Conservation (phyloP, 345 rosid species). For the Bretschneidera sinensis region DNA sequence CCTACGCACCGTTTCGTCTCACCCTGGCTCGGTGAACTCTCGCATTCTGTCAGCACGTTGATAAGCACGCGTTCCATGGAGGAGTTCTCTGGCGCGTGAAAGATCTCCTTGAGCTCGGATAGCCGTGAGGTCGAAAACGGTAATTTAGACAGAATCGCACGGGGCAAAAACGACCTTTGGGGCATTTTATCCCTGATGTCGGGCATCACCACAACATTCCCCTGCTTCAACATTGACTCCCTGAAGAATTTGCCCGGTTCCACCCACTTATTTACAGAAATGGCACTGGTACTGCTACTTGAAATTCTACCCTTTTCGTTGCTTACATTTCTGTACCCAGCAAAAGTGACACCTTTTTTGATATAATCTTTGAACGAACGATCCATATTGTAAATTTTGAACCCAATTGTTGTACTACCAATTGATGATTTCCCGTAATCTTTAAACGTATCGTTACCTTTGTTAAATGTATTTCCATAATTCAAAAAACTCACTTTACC, state of each 20-base stretch:
- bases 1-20: slow-evolving; percentile 66
- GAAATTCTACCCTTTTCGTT: too few relatives aligned
- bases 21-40: slow-evolving; percentile 51
- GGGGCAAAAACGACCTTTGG: slow-evolving; percentile 67
- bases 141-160: slow-evolving; percentile 36
- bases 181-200: slow-evolving; percentile 71
- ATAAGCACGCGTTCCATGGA: slow-evolving; percentile 37
- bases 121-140: slow-evolving; percentile 43
- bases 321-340: slow-evolving; percentile 32
- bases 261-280: slow-evolving; percentile 30
- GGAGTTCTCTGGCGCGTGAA: slow-evolving; percentile 37
- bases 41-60: slow-evolving; percentile 54
- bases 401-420: slow-evolving; percentile 30
- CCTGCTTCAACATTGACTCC: slow-evolving; percentile 44
- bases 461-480: slow-evolving; percentile 49
- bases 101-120: slow-evolving; percentile 26
- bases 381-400: slow-evolving; percentile 37
- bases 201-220: slow-evolving; percentile 58
- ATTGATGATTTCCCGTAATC: slow-evolving; percentile 45
- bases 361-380: slow-evolving; percentile 39
- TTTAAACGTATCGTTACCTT: slow-evolving; percentile 45
- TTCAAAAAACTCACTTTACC: slow-evolving; percentile 33
- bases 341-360: slow-evolving; percentile 39
- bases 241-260: slow-evolving; percentile 71
- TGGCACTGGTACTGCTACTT: background rate